Base-by-base conservation (phyloP, 1,284 basidiomycete species). In the Puccinia novopanici region DNA sequence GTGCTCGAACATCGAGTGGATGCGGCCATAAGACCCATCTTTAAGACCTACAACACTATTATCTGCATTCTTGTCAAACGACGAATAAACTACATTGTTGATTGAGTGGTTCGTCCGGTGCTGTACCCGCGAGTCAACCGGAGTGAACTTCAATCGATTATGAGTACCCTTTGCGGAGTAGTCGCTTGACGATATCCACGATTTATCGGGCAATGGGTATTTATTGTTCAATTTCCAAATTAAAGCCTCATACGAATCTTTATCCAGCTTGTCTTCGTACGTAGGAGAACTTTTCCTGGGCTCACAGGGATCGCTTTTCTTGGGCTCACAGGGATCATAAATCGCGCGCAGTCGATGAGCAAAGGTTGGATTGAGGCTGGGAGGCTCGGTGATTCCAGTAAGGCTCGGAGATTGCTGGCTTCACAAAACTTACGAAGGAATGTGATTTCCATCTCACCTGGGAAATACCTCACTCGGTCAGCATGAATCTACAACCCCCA, bases 361-460 rank as follows among this genome's bases (percentile, higher is more conserved):
- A 37, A 57, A 70, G 75, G 75, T 12, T 55, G 10, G 4, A 77
- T 30, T 50, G 63, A 68, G 3, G 57, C 27, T 8, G 75, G 65
- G 8, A 77, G 63, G 4, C 67, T 22, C n/a, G 42, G 9, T 1
- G 27, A 10, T 24, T 68, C 15, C 0, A 77, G 30, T 0, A 68
- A 37, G 8, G 45, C 27, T 55, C 24, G n/a, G 50, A 77, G 65
- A n/a, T 77, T 77, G 8, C 75, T 65, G 1, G 13, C 27, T 15
- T 42, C 19, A 27, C 76, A 78, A 54, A 78, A 78, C 12, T 57
- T 71, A 13, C 45, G 30, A 0, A 82, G 73, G 19, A 83, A 72
- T 1, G 71, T 68, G 5, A 55, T 70, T 59, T 78, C 76, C 65
- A 78, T 70, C 45, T 78, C n/a, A 61, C 67, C 76, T 78, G 10